Conservation (phyloP, 495 filamentous ascomycete genomes). For the Lasiosphaeria hispida region DNA sequence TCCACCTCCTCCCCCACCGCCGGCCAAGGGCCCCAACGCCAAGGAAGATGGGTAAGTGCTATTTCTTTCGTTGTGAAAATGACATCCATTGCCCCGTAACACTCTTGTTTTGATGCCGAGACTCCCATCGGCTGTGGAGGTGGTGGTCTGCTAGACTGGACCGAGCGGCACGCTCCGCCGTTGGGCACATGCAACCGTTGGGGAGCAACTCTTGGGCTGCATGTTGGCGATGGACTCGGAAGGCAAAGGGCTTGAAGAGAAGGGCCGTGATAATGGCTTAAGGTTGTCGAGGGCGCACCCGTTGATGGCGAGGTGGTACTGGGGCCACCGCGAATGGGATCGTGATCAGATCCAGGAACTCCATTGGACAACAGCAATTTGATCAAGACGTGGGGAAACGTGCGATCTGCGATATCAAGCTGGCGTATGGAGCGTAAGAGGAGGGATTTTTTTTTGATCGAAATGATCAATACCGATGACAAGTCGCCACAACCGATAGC, state of each 20-base stretch:
- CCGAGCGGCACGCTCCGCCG: neutral
- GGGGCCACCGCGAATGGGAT: neutral
- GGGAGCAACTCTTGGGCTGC: slow-evolving; percentile 4
- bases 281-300: slow-evolving; percentile 2
- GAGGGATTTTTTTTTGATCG: slow-evolving; percentile 19
- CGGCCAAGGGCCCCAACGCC: slow-evolving; percentile 60
- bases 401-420: slow-evolving; percentile 10
- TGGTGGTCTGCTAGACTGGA: neutral
- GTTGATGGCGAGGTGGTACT: slow-evolving; percentile 9
- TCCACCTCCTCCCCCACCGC: slow-evolving; percentile 15
- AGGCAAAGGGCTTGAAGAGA: slow-evolving; percentile 11
- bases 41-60: slow-evolving; percentile 98
- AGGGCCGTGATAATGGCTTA: slow-evolving; percentile 10
- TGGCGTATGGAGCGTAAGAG: slow-evolving; percentile 22
- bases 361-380: slow-evolving; percentile 9
- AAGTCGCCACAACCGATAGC: slow-evolving; percentile 21
- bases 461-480: slow-evolving; percentile 20
- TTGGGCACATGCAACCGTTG: neutral
- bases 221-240: slow-evolving; percentile 9
- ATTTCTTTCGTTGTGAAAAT: slow-evolving; percentile 25
- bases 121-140: neutral
- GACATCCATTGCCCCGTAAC: slow-evolving; percentile 9
- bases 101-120: neutral
- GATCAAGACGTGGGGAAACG: slow-evolving; percentile 8
- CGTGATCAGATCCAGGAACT: neutral